Evolutionary conservation across 2,329 filamentous ascomycete species (phyloP), one percentile per base, ranked within the genome.

Genomic region (Microdochium nivale): DNA sequence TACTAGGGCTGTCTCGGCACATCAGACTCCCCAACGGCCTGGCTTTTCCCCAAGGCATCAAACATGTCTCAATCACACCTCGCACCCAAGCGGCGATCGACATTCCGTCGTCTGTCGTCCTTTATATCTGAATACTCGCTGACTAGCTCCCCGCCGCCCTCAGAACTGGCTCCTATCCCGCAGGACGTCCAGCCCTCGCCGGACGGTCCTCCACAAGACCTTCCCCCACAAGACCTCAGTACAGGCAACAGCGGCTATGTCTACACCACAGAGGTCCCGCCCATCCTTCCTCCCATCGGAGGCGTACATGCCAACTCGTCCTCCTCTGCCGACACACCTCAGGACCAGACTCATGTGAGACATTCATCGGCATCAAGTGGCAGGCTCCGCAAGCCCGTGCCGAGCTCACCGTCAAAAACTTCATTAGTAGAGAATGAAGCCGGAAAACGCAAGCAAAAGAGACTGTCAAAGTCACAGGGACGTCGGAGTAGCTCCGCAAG

Each of bases 41-140:
- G 53, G 44, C 19, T 21, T 33, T 47, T 50, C 51, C 51, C 53
- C 27, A 30, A 30, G 44, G 30, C 24, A 46, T 47, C 44, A 48
- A 49, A 49, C 54, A 52, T 54, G 52, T 46, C 50, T 52, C 54
- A 32, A 37, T 37, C 43, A 48, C 47, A 49, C 49, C 49, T 54
- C 35, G 56, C 55, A 52, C 55, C 52, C 47, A 59, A 55, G 51
- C 50, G 55, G 49, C 60, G 55, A 48, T 61, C 63, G 46, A 61
- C 52, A 54, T 55, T 65, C 21, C 54, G 58, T 33, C 61, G 63
- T 52, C 53, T 63, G 49, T 66, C 63, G 24, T 58, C 60, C 30
- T 62, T 66, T 58, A 62, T 65, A 47, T 62, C 63, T 27, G 40
- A 44, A 13, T 23, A 24, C 19, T 63, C 61, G 56, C 64, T 67